Conservation (phyloP, 2,329 filamentous ascomycete species). For the Aspergillus udagawae region DNA sequence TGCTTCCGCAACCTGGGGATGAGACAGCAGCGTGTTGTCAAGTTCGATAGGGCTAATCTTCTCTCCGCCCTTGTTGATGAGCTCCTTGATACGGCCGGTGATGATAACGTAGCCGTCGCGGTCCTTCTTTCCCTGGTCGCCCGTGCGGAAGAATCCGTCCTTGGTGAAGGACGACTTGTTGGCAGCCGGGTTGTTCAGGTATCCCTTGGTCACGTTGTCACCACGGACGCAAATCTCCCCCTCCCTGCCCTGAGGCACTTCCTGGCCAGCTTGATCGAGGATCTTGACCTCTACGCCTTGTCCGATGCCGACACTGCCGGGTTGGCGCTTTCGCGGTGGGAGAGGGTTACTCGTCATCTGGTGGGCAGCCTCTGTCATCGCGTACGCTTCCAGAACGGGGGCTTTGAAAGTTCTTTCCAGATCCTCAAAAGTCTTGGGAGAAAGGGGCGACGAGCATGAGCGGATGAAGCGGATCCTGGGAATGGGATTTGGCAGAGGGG, state of each 20-base stretch:
- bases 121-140: slow-evolving; percentile 79
- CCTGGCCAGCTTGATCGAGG: slow-evolving; percentile 64
- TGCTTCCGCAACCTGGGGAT: slow-evolving; percentile 70
- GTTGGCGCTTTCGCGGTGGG: slow-evolving; percentile 68
- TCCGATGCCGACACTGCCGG: slow-evolving; percentile 76
- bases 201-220: slow-evolving; percentile 79
- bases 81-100: slow-evolving; percentile 87
- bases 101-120: slow-evolving; percentile 78
- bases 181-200: slow-evolving; percentile 75
- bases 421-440: slow-evolving; percentile 75
- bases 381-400: slow-evolving; percentile 83
- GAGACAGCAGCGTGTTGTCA: slow-evolving; percentile 73
- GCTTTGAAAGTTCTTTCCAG: slow-evolving; percentile 72
- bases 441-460: slow-evolving; percentile 79
- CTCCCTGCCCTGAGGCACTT: slow-evolving; percentile 65
- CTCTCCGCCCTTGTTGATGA: slow-evolving; percentile 85
- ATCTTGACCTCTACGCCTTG: slow-evolving; percentile 81
- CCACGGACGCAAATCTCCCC: slow-evolving; percentile 81
- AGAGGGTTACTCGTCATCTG: slow-evolving; percentile 56
- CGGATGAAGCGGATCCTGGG: slow-evolving; percentile 80
- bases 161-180: slow-evolving; percentile 71
- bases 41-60: slow-evolving; percentile 87
- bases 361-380: slow-evolving; percentile 80
- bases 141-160: slow-evolving; percentile 80
- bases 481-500: slow-evolving; percentile 61